Evolutionary conservation across 2,329 filamentous ascomycete species (phyloP).

Genomic region (Fusarium papillatum): DNA sequence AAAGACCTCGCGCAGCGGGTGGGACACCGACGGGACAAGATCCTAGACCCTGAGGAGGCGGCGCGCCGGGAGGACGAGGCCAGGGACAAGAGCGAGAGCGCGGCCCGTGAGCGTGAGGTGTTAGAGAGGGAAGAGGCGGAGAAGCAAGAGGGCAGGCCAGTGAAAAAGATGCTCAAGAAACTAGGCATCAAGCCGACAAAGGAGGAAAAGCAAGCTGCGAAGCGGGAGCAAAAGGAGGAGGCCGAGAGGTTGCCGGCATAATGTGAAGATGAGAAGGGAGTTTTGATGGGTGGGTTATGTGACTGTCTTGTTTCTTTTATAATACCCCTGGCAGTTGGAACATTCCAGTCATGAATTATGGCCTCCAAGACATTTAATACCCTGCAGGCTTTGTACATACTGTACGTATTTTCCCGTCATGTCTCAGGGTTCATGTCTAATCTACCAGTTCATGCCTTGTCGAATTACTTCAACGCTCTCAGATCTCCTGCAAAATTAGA

Average conservation of each 20-base stretch:
- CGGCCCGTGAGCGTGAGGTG: slow-evolving; percentile 63
- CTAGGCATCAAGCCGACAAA: slow-evolving; percentile 50
- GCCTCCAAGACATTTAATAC: slow-evolving; percentile 4
- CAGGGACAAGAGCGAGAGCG: slow-evolving; percentile 72
- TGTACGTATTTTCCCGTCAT: neutral
- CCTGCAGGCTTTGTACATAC: neutral
- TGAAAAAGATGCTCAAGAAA: slow-evolving; percentile 56
- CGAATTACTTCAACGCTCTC: neutral
- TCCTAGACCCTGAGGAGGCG: slow-evolving; percentile 72
- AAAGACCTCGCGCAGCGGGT: slow-evolving; percentile 67
- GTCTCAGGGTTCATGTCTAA: neutral
- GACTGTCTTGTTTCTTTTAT: slow-evolving; percentile 17
- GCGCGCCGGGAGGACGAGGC: slow-evolving; percentile 69
- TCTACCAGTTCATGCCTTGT: neutral
- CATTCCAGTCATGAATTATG: slow-evolving; percentile 19
- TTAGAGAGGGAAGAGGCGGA: slow-evolving; percentile 53
- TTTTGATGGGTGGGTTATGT: neutral
- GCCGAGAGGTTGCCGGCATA: slow-evolving; percentile 18
- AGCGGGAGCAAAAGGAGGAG: slow-evolving; percentile 36
- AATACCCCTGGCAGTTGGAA: slow-evolving; percentile 31
- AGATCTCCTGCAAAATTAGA: neutral
- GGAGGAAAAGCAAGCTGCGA: slow-evolving; percentile 38
- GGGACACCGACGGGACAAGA: slow-evolving; percentile 67
- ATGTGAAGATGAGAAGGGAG: neutral
- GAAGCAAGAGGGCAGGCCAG: slow-evolving; percentile 53